These are phyloP conservation scores for Skeletonema potamos DNA, from an alignment of 108 stramenopile species.

Conservation along the genomic window DNA sequence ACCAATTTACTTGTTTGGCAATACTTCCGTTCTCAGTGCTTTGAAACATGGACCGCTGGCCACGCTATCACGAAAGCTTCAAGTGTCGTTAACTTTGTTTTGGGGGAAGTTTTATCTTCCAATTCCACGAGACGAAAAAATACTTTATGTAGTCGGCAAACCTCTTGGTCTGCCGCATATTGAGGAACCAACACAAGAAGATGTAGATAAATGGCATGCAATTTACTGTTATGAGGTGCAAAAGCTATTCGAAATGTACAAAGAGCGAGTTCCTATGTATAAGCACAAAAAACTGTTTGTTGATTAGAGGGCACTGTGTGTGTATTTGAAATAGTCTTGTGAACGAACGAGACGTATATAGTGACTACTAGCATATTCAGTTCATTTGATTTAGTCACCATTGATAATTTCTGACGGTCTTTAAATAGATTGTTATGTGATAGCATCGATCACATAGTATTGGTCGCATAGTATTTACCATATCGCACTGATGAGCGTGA, in stretches of 20 bases:
- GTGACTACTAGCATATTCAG: no score
- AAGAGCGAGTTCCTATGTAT: conserved; percentile 63
- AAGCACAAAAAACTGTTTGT: conserved; percentile 68
- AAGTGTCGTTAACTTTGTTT: conserved; percentile 67
- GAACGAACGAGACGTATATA: no score
- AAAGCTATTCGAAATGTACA: conserved; percentile 64
- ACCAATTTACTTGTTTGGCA: conserved; percentile 82
- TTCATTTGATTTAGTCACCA: no score
- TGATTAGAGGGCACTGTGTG: conserved; percentile 37
- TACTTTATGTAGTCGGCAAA: conserved; percentile 64
- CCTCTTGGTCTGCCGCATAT: conserved; percentile 68
- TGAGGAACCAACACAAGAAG: conserved; percentile 58
- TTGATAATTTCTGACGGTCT: no score
- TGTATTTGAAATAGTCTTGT: no score
- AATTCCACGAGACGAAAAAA: conserved; percentile 67
- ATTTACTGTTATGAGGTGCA: conserved; percentile 62
- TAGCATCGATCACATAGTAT: no score
- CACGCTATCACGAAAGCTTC: conserved; percentile 63
- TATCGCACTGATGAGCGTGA: no score
- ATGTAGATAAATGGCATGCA: conserved; percentile 74
- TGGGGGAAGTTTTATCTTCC: conserved; percentile 81
- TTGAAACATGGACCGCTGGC: conserved; percentile 59
- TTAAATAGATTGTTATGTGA: no score
- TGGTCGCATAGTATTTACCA: no score
- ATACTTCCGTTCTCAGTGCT: conserved; percentile 62